These are phyloP conservation scores for Haematococcus sp. DNA, from an alignment of 139 green algal species.

Conservation along the genomic window DNA sequence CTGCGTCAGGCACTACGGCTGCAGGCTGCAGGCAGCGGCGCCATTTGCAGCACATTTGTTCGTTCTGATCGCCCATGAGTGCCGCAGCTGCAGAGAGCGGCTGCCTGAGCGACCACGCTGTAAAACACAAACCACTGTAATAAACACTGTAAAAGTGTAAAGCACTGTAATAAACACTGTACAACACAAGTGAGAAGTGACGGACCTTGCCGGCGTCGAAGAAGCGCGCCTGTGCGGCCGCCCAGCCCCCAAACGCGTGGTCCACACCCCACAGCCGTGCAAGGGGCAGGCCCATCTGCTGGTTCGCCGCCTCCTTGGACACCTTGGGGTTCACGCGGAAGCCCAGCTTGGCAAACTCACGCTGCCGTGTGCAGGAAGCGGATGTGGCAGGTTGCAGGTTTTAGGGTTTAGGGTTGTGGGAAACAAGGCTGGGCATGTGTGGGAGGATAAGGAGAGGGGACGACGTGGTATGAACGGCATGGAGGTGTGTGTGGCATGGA, in stretches of 20 bases:
- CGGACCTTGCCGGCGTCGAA: slow-evolving; percentile 64
- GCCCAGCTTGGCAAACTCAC: slow-evolving; percentile 69
- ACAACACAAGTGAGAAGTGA: too few species aligned
- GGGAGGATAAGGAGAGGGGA: background rate
- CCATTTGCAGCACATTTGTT: too few species aligned
- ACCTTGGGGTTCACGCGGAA: slow-evolving; percentile 55
- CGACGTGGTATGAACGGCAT: background rate
- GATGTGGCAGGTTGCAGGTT: too few species aligned
- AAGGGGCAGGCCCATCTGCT: slow-evolving; percentile 31
- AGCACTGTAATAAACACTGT: too few species aligned
- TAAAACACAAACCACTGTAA: too few species aligned
- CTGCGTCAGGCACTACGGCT: too few species aligned
- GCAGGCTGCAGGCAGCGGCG: too few species aligned
- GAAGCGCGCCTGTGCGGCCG: slow-evolving; percentile 54
- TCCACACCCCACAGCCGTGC: slow-evolving; percentile 58
- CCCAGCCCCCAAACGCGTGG: slow-evolving; percentile 67
- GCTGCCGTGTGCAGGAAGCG: slow-evolving; percentile 1
- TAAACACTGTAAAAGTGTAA: too few species aligned
- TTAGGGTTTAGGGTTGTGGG: background rate
- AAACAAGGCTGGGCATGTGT: background rate
- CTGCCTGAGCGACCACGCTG: too few species aligned
- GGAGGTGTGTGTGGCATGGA: background rate
- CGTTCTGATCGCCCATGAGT: too few species aligned
- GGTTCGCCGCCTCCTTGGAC: slow-evolving; percentile 27
- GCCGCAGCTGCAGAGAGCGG: too few species aligned